Conservation (phyloP, 352 stramenopile species). For the Thalassiosira mediterranea region DNA sequence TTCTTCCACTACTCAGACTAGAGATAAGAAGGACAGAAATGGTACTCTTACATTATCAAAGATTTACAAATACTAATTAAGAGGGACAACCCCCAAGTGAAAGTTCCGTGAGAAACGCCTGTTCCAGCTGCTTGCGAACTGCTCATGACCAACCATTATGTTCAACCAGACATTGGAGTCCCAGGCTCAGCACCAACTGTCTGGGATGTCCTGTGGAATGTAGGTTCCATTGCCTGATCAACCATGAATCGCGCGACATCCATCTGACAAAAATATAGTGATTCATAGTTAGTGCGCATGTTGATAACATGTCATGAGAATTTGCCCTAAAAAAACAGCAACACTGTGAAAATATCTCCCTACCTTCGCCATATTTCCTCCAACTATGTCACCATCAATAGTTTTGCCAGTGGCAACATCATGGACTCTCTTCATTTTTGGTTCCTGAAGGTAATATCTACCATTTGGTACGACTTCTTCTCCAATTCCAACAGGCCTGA, state of each 20-base stretch:
- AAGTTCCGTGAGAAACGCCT: no score
- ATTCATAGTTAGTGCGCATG: no score
- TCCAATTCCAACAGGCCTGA: constrained; percentile 69
- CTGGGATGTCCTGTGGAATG: constrained; percentile 43
- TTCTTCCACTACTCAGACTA: constrained; percentile 63
- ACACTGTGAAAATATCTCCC: no score
- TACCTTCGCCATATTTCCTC: constrained; percentile 69
- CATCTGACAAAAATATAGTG: no score
- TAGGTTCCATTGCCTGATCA: constrained; percentile 64
- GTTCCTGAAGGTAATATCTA: constrained; percentile 61
- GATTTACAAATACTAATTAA: not conserved
- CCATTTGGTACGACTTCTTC: constrained; percentile 58
- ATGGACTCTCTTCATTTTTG: no score
- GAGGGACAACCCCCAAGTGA: no score
- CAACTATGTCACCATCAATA: constrained; percentile 57
- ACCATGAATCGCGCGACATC: constrained; percentile 74
- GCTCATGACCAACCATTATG: no score
- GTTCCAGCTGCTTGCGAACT: no score
- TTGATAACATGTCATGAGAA: no score
- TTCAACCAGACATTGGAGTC: constrained; percentile 17
- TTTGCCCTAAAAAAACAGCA: no score
- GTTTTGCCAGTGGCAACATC: no score
- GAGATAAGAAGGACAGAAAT: not conserved
- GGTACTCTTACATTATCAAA: not conserved
- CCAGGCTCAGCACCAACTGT: constrained; percentile 60